Conservation (phyloP, 352 stramenopile genomes). For the Phytopythium kandeliae region DNA sequence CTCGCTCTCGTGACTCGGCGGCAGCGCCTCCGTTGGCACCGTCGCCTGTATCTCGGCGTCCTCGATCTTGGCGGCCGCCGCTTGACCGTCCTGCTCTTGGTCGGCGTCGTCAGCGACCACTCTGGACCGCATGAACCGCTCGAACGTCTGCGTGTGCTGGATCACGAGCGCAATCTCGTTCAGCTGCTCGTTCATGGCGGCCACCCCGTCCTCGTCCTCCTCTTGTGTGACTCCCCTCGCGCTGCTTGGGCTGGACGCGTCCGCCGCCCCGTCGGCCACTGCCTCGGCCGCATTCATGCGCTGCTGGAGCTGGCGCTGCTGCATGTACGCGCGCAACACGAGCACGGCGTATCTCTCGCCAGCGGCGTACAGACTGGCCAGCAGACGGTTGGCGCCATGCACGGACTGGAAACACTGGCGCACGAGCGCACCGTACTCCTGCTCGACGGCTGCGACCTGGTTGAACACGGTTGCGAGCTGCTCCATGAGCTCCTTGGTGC, state of each 20-base stretch:
- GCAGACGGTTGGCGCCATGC: slow-evolving; percentile 40
- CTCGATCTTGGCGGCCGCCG: slow-evolving; percentile 7
- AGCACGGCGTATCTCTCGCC: slow-evolving; percentile 48
- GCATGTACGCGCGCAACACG: slow-evolving; percentile 69
- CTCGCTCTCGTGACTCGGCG: slow-evolving; percentile 63
- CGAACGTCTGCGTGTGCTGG: slow-evolving; percentile 86
- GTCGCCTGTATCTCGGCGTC: neutral
- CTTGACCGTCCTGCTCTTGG: neutral
- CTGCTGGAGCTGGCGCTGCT: slow-evolving; percentile 64
- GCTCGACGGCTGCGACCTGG: slow-evolving; percentile 49
- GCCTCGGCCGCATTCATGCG: slow-evolving; percentile 27
- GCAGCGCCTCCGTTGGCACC: slow-evolving; percentile 21
- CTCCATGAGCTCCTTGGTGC: slow-evolving; percentile 69
- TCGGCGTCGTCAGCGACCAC: slow-evolving; percentile 11
- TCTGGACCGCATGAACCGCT: slow-evolving; percentile 82
- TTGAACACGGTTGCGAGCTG: slow-evolving; percentile 77
- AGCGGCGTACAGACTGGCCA: slow-evolving; percentile 47
- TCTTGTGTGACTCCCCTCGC: slow-evolving; percentile 17
- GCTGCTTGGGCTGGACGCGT: slow-evolving; percentile 8
- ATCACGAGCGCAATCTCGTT: slow-evolving; percentile 85
- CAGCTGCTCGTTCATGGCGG: slow-evolving; percentile 75
- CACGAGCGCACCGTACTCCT: slow-evolving; percentile 57
- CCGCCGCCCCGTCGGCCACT: slow-evolving; percentile 3
- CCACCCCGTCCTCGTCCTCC: slow-evolving; percentile 61
- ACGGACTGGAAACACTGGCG: slow-evolving; percentile 48